Evolutionary conservation across 768 basidiomycete species (phyloP), one percentile per base, ranked within the genome.

Genomic region (Serendipita sp.): DNA sequence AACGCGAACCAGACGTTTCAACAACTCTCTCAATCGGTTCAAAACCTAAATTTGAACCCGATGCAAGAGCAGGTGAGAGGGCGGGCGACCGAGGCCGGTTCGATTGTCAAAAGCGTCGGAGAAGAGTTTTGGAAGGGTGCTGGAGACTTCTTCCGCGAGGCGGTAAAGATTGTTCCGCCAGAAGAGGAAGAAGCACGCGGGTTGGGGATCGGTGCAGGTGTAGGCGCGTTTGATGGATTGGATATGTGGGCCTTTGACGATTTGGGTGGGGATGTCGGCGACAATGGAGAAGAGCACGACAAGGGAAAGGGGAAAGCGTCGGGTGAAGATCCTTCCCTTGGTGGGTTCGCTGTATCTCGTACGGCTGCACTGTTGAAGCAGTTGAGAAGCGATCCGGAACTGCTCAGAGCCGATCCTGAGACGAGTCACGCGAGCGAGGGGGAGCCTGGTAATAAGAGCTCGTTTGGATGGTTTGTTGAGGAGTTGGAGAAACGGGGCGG

Each of bases 91-190:
- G 91, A 91, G 70, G 81, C 27, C 48, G 29, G 29, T 3, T 50
- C 29, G 48, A 18, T 18, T 50, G n/a, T 50, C 5, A 50, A 60
- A 10, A 60, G 27, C 6, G 33, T 60, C 10, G 55, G 34, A n/a
- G 85, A 87, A 67, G 77, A 72, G 5, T 70, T 86, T 37, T 71
- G 87, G 34, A 77, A 81, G 44, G 60, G 45, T 37, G 87, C 83
- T 1, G 79, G 79, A 27, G 76, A 76, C 45, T 82, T 80, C 73
- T 68, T 89, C 69, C 86, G 83, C 62, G 93, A 97, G 60, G 91
- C 90, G 10, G 91, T 97, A 69, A 94, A 93, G 72, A 87, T 96
- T 62, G 78, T 97, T 13, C 94, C 93, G 0, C 93, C 93, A 0
- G 85, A 87, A 43, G 80, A 80, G 48, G 75, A 70, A 0, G 71